phyloP scores from a whole-genome alignment of 768 basidiomycete genomes.

The Mycena latifolia region DNA sequence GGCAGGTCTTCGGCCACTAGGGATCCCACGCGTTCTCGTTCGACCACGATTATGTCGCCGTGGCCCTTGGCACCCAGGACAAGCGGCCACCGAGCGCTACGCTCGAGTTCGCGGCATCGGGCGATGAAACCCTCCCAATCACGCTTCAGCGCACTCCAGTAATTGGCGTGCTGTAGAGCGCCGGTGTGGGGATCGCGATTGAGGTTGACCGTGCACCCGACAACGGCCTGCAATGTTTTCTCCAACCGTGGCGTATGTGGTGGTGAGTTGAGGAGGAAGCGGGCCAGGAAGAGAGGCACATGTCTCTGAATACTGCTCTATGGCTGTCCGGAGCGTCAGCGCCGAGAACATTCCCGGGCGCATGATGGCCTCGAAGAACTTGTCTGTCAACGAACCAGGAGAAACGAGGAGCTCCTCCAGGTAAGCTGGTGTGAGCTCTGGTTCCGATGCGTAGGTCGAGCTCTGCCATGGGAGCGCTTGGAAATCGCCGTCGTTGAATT shows the following conservation, averaged over 20 bases:
- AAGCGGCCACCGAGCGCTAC: conserved; percentile 85
- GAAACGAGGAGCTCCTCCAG: conserved; percentile 86
- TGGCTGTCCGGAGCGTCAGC: conserved; percentile 82
- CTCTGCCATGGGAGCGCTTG: conserved; percentile 61
- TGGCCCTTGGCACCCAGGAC: conserved; percentile 64
- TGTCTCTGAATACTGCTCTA: conserved; percentile 84
- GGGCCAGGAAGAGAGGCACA: conserved; percentile 75
- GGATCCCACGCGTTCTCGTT: conserved; percentile 81
- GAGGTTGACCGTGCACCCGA: conserved; percentile 87
- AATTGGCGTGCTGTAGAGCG: conserved; percentile 79
- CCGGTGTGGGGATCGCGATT: conserved; percentile 84
- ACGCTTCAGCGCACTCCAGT: conserved; percentile 86
- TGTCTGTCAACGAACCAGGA: conserved; percentile 78
- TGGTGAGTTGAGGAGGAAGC: conserved; percentile 66
- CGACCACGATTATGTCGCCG: conserved; percentile 70
- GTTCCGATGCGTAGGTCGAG: conserved; percentile 74
- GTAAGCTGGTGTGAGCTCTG: conserved; percentile 86
- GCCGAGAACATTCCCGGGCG: conserved; percentile 91
- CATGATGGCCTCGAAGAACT: conserved; percentile 87
- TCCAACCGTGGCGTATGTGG: conserved; percentile 73
- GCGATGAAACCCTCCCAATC: conserved; percentile 98
- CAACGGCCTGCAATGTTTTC: conserved; percentile 86
- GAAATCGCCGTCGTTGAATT: conserved; percentile 47
- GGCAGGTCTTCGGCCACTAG: conserved; percentile 77
- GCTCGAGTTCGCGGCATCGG: conserved; percentile 90